phyloP scores from a whole-genome alignment of 2,329 filamentous ascomycete species.

The Cladosporium sp. region DNA sequence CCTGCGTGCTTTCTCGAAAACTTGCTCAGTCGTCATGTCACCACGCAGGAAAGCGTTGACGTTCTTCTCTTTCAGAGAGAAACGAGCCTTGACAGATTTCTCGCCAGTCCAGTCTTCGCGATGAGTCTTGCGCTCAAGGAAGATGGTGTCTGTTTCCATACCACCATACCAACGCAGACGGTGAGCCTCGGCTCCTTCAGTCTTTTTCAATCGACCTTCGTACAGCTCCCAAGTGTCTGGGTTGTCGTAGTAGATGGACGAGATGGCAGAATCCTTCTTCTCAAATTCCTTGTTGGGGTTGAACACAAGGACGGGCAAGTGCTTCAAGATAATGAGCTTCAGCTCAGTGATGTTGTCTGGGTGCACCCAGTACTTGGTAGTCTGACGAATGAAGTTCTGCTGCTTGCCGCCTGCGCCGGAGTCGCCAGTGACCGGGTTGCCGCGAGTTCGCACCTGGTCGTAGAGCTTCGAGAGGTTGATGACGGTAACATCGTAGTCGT shows the following conservation, averaged over 20 bases:
- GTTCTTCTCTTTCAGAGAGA: constrained; percentile 93
- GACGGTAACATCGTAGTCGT: constrained; percentile 95
- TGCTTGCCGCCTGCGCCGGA: constrained; percentile 85
- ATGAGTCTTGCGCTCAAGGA: constrained; percentile 96
- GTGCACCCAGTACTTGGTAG: constrained; percentile 99
- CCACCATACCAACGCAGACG: constrained; percentile 95
- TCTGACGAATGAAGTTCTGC: constrained; percentile 93
- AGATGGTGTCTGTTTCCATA: constrained; percentile 92
- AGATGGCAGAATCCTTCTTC: constrained; percentile 84
- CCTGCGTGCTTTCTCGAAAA: constrained; percentile 95
- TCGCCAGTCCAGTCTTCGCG: constrained; percentile 99
- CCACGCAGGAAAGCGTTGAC: constrained; percentile 87
- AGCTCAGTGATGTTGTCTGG: constrained; percentile 97
- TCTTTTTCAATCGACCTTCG: constrained; percentile 91
- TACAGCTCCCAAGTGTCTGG: constrained; percentile 91
- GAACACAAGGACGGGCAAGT: constrained; percentile 94
- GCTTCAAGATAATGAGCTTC: constrained; percentile 96
- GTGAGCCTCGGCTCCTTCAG: constrained; percentile 93
- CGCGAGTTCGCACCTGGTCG: constrained; percentile 87
- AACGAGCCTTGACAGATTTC: constrained; percentile 97
- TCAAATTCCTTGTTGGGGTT: constrained; percentile 97
- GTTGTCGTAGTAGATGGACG: constrained; percentile 98
- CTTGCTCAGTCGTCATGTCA: constrained; percentile 74
- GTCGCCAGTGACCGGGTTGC: constrained; percentile 88
- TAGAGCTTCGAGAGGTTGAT: constrained; percentile 93